These are phyloP conservation scores for Wilhelminamyces savonicus DNA, from an alignment of 805 yeast genomes.

Conservation along the genomic window DNA sequence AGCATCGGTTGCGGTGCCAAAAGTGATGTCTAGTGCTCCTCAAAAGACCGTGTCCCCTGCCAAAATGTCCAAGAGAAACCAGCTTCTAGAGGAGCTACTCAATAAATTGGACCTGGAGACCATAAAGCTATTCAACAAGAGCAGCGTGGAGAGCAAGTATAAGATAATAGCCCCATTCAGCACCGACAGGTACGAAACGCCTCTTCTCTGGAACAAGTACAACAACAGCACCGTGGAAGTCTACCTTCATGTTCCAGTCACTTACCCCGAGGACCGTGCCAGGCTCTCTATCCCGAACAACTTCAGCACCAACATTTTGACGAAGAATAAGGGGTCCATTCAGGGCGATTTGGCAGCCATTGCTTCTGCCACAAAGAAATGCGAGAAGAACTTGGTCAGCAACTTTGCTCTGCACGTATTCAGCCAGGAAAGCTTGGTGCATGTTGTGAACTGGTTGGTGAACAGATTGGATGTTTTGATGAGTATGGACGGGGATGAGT, in stretches of 20 bases:
- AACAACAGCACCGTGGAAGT: conserved; percentile 20
- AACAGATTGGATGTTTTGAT: conserved; percentile 19
- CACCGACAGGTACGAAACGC: conserved; percentile 1
- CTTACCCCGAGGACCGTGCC: conserved; percentile 23
- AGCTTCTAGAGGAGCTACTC: conserved; percentile 18
- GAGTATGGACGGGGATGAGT: conserved; percentile 6
- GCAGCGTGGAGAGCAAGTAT: conserved; percentile 19
- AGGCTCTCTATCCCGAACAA: conserved; percentile 20
- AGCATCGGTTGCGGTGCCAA: conserved; percentile 3
- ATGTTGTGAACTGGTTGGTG: conserved; percentile 24
- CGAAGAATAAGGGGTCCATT: conserved; percentile 14
- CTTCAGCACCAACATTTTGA: conserved; percentile 23
- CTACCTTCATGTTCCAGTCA: conserved; percentile 24
- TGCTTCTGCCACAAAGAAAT: conserved; percentile 14
- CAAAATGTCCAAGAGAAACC: conserved; percentile 7
- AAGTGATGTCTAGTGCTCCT: background rate
- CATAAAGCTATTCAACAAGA: conserved; percentile 22
- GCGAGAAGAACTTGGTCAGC: conserved; percentile 20
- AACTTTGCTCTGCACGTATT: conserved; percentile 16
- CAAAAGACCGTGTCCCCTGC: background rate
- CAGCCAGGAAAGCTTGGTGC: conserved; percentile 14
- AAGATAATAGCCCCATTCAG: conserved; percentile 26
- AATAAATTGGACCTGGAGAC: conserved; percentile 19
- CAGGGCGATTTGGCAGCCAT: conserved; percentile 12
- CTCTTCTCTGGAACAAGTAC: conserved; percentile 31